Base-by-base conservation (phyloP, 352 stramenopile genomes). In the Pythium coloratum region DNA sequence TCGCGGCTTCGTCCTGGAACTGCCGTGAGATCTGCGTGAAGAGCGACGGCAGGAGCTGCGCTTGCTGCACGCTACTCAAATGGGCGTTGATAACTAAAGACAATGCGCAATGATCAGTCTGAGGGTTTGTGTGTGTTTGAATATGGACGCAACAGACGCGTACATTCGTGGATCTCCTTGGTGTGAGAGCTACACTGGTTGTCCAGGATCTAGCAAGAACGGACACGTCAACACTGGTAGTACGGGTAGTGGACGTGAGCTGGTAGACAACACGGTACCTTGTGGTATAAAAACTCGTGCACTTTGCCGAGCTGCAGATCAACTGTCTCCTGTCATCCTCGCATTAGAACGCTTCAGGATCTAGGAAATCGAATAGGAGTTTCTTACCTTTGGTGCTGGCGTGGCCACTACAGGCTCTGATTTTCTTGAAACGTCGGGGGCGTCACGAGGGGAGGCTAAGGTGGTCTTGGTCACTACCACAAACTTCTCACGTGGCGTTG, bases 101-200 rank as follows among this genome's bases (percentile, higher is more conserved):
- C 28, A 34, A 54, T 28, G 36, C 1, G 65, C 28, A 34, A 60
- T 1, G 55, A n/a, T 42, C 30, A 34, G 47, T 38, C 14, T 10
- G 4, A 33, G 30, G 18, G 3, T 14, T 40, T 8, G 26, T 58
- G 36, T 33, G 12, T 6, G 32, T 24, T 3, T 26, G 50, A 12
- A 2, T 59, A 28, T 34, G 12, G 54, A 30, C 55, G 4, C 6
- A 13, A 30, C 28, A 24, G 32, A 53, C 30, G 53, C 75, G 62
- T 71, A 89, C 82, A 87, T 57, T 88, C 76, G 55, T 80, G 68
- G 55, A 91, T 84, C 24, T 88, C 75, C 62, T 82, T 74, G 44
- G 66, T 54, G 64, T 88, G 69, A 0, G 80, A 80, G 24, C 68
- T 82, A 60, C 80, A 81, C 60, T 81, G 80, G 62, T 84, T 86